These are phyloP conservation scores for Cryptosporidium felis DNA, from an alignment of 169 alveolate genomes.

Conservation along the genomic window DNA sequence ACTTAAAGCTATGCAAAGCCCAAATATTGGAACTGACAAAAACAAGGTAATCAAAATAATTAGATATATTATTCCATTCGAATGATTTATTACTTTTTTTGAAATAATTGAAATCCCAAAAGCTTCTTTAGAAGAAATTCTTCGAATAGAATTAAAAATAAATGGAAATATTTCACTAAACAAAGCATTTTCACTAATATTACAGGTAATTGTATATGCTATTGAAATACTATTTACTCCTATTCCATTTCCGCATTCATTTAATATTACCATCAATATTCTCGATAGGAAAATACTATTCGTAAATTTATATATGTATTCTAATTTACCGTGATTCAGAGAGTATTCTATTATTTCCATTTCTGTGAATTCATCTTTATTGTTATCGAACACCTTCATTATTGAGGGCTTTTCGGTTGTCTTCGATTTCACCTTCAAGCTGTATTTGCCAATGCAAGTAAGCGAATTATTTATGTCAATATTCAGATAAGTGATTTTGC, in stretches of 20 bases:
- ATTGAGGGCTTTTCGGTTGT: background rate
- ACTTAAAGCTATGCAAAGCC: background rate
- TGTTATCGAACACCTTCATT: background rate
- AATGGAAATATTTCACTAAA: background rate
- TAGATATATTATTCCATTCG: background rate
- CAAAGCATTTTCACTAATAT: background rate
- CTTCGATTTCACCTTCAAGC: background rate
- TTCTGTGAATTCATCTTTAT: slow-evolving; percentile 4
- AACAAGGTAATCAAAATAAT: background rate
- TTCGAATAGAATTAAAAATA: background rate
- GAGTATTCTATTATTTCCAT: background rate
- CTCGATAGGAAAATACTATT: background rate
- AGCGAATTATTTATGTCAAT: background rate
- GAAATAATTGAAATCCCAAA: background rate
- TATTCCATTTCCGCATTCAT: too few species aligned
- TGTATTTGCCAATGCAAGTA: background rate
- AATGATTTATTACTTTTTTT: background rate
- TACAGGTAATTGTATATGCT: background rate
- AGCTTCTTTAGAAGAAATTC: background rate
- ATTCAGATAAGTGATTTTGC: slow-evolving; percentile 1
- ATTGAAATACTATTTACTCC: background rate
- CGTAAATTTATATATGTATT: background rate
- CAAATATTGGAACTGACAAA: background rate
- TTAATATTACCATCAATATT: background rate
- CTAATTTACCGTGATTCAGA: background rate